phyloP scores from a whole-genome alignment of 192 early-diverging fungal species.

The Coemansia sp. region DNA sequence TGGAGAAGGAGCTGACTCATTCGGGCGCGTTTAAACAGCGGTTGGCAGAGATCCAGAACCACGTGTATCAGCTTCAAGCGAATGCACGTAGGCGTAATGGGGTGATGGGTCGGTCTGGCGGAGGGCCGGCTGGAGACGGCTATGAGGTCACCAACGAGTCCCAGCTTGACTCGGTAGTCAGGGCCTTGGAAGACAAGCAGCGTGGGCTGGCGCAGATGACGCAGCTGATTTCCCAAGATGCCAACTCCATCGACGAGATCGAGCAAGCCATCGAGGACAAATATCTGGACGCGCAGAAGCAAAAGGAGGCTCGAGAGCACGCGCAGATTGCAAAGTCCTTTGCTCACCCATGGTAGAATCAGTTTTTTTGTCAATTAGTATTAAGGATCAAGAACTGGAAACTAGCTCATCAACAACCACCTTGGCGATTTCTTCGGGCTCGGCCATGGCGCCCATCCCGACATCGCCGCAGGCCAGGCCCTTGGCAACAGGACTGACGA shows the following conservation, averaged over 20 bases:
- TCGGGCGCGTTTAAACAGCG: slow-evolving; percentile 79
- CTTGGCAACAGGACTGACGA: slow-evolving; percentile 81
- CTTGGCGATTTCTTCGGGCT: slow-evolving; percentile 61
- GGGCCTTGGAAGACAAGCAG: slow-evolving; percentile 60
- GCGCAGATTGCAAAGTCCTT: slow-evolving; percentile 33
- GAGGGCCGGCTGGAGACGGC: slow-evolving; percentile 27
- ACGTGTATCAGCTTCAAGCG: slow-evolving; percentile 70
- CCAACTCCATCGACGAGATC: slow-evolving; percentile 49
- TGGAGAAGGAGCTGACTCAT: slow-evolving; percentile 70
- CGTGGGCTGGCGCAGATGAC: slow-evolving; percentile 68
- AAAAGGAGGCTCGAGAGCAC: slow-evolving; percentile 37
- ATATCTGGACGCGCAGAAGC: slow-evolving; percentile 37
- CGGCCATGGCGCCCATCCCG: slow-evolving; percentile 90
- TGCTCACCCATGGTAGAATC: slow-evolving; percentile 30
- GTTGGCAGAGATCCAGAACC: slow-evolving; percentile 79
- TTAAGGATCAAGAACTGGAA: not conserved
- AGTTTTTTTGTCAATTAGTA: too few species aligned
- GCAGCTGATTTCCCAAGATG: slow-evolving; percentile 62
- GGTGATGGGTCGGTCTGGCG: slow-evolving; percentile 27
- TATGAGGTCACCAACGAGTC: slow-evolving; percentile 60
- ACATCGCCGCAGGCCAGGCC: slow-evolving; percentile 88
- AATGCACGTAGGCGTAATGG: slow-evolving; percentile 39
- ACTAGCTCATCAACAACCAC: slow-evolving; percentile 26
- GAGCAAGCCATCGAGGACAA: slow-evolving; percentile 43
- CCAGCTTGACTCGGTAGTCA: slow-evolving; percentile 58